phyloP scores from a whole-genome alignment of 2,329 filamentous ascomycete genomes.

The Diaporthe destruens region DNA sequence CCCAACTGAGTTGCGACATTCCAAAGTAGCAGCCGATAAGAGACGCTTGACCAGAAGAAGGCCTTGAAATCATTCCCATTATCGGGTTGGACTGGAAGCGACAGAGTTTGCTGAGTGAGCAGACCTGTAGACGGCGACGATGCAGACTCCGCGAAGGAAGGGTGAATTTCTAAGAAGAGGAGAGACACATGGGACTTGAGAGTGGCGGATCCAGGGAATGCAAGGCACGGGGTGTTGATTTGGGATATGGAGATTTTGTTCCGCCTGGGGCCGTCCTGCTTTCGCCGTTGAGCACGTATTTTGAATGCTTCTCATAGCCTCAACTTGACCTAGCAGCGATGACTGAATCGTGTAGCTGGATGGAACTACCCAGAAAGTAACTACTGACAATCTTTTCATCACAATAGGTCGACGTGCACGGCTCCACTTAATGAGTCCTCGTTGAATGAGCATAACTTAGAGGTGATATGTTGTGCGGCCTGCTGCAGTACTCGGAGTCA shows the following conservation, averaged over 20 bases:
- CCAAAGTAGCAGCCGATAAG: not conserved
- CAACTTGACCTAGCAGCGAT: not conserved
- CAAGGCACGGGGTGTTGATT: not conserved
- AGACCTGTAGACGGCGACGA: not conserved
- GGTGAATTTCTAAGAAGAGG: not conserved
- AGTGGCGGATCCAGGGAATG: not conserved
- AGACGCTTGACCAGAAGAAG: not conserved
- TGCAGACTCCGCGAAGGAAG: not conserved
- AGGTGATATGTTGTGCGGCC: not conserved
- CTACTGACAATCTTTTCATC: too few species aligned
- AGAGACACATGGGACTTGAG: not conserved
- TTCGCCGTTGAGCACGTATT: not conserved
- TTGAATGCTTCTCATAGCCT: not conserved
- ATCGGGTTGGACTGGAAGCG: too few species aligned
- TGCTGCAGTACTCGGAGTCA: not conserved
- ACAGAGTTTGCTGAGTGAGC: not conserved
- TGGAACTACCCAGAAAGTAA: not conserved
- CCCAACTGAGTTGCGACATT: not conserved
- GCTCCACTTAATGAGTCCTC: not conserved
- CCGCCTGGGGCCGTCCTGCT: not conserved
- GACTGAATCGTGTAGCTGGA: not conserved
- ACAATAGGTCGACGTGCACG: not conserved
- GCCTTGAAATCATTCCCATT: not conserved
- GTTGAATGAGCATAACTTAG: not conserved
- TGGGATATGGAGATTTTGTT: not conserved